A percentile compares a stretch with the other conserved stretches of the same genome.
These are phyloP conservation scores for Geranium incanum DNA, from an alignment of 441 rosid genomes.

Conservation along the genomic window DNA sequence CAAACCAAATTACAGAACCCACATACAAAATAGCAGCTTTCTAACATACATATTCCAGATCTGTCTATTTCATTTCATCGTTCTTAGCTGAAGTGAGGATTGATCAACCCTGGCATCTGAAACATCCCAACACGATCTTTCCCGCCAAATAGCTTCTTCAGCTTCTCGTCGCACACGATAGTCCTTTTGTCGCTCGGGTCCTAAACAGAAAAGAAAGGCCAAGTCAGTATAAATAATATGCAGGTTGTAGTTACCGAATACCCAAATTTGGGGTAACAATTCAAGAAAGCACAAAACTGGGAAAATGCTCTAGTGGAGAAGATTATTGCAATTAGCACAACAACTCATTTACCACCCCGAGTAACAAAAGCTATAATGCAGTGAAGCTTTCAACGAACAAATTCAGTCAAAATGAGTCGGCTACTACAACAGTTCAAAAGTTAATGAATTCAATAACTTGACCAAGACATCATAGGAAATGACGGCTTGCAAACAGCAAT, in stretches of 20 bases:
- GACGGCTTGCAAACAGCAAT: too few species aligned
- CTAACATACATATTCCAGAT: too few species aligned
- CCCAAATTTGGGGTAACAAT: neutral
- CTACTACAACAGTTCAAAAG: too few species aligned
- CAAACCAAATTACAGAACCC: too few species aligned
- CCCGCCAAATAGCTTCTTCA: constrained; percentile 84
- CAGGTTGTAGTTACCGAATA: neutral
- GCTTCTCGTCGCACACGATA: constrained; percentile 77
- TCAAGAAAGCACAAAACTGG: neutral
- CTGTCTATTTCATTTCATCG: neutral
- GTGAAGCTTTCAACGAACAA: too few species aligned
- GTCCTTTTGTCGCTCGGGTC: neutral
- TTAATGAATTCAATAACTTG: too few species aligned
- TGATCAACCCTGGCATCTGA: constrained; percentile 74
- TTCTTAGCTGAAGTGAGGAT: constrained; percentile 62
- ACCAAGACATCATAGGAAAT: too few species aligned
- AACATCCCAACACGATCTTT: constrained; percentile 75
- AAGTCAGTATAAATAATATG: neutral
- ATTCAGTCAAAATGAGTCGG: too few species aligned
- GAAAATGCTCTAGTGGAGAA: neutral
- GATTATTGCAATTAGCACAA: too few species aligned
- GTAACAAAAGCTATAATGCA: too few species aligned
- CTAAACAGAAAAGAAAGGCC: neutral
- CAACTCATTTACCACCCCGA: too few species aligned
- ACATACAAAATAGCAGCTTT: too few species aligned